Evolutionary conservation across 139 green algal genomes (phyloP).

Genomic region (Medakamo hakoo): DNA sequence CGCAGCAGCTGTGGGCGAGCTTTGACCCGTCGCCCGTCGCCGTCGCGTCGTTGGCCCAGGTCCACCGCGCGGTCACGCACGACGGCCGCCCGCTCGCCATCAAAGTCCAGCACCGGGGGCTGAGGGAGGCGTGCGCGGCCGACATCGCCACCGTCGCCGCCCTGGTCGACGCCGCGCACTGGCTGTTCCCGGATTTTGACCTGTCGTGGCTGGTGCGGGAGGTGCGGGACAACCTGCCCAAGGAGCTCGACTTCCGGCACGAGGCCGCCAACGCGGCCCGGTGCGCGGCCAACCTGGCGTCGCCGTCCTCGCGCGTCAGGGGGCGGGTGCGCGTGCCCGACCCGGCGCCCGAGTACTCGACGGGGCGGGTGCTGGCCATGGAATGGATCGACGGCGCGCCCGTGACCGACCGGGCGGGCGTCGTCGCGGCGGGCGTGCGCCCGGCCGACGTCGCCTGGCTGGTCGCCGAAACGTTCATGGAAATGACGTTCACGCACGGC

Average conservation of each 20-base stretch:
- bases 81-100: slow-evolving; percentile 49
- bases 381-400: slow-evolving; percentile 53
- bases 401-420: slow-evolving; percentile 31
- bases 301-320: not conserved
- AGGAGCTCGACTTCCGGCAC: slow-evolving; percentile 69
- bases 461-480: slow-evolving; percentile 60
- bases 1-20: slow-evolving; percentile 30
- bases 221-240: slow-evolving; percentile 45
- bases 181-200: slow-evolving; percentile 51
- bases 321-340: slow-evolving; percentile 30
- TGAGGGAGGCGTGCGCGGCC: slow-evolving; percentile 30
- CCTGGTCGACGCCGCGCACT: slow-evolving; percentile 16
- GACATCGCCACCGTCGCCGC: slow-evolving; percentile 47
- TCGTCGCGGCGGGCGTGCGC: slow-evolving; percentile 10
- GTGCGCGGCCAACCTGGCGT: slow-evolving; percentile 17
- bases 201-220: slow-evolving; percentile 84
- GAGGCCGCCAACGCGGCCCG: slow-evolving; percentile 40
- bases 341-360: slow-evolving; percentile 25
- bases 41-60: slow-evolving; percentile 63
- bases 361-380: slow-evolving; percentile 44
- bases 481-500: slow-evolving; percentile 65
- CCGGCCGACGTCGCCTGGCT: slow-evolving; percentile 37
- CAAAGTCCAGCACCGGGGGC: slow-evolving; percentile 62
- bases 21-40: slow-evolving; percentile 47
- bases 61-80: slow-evolving; percentile 40